Evolutionary conservation across 164 flowering plant species (phyloP), one percentile per base, ranked within the genome.

Genomic region (Taxillus chinensis): DNA sequence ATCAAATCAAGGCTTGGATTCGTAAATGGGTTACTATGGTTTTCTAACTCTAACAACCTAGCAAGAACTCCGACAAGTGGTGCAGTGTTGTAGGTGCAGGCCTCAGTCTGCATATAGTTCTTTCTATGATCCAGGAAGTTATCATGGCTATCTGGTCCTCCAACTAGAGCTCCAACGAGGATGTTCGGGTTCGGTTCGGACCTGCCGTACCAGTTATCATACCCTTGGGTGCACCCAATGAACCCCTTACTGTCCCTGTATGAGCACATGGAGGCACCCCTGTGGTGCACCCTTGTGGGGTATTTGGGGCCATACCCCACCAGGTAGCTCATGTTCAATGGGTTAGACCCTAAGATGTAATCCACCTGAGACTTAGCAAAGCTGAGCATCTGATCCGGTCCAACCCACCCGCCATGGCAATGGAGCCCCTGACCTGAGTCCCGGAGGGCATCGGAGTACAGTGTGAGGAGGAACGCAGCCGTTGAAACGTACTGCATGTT

Each of bases 191-290:
- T 95, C 5, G 80, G 76, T 2, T 77, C 84, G 4, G 16, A 2
- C n/a, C 78, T 62, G 3, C 85, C 74, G 64, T 87, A 91, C 96
- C 97, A 95, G 60, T 82, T 66, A 45, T 95, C 97, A 53, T 91
- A 91, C 57, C 99, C 97, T 71, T 95, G 97, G 8, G 97, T 91
- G 84, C 99, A 95, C 62, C 99, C 97, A 7, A 95, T 90, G 74
- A 89, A 95, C 62, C 85, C 96, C 42, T 85, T 82, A 67, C 71
- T 79, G 61, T 75, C 83, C 68, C 70, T 86, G 38, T 80, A 90
- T 0, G 96, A 78, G 37, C 68, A 86, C 55, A 95, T 79, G 3
- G 99, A 91, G 12, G 93, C 96, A 3, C 87, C 93, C 61, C 97
- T 81, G 43, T 91, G 99, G 82, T 95, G 99, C 71, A 95, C 89